Base-by-base conservation (phyloP, 306 rosid genomes). In the Acacia melanoxylon region DNA sequence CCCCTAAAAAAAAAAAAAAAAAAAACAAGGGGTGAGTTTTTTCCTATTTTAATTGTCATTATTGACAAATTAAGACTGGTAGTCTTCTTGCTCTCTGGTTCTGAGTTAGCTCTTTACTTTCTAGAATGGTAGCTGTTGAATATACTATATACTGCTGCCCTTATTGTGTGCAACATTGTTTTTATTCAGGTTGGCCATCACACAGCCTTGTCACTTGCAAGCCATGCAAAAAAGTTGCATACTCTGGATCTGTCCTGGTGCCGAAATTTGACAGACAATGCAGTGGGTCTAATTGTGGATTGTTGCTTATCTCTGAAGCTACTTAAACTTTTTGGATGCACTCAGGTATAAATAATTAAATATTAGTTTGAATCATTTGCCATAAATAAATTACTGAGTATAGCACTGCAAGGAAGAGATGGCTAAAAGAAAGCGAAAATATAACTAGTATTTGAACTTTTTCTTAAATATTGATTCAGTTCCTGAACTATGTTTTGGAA, bases 161-260 rank as follows among this genome's bases (percentile, higher is more conserved):
- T 54, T 80, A 80, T 76, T 82, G 85, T 76, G 59, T 75, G 70
- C 61, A 54, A 48, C 74, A 13, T 71, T 75, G 83, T 46, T 63
- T 80, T 81, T 37, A 70, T 84, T 54, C 87, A 96, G 98, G 99
- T 96, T 84, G 89, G 94, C 62, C 77, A 76, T 82, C 84, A 87
- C 88, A 91, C 97, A 12, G 91, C 97, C 19, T 22, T 90, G 10
- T 88, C 97, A 61, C 95, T 96, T 66, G 97, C 92, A 75, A 83
- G 27, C 76, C 84, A 81, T 73, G 87, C 91, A 2, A 89, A 48
- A 81, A 90, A 78, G 51, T 74, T 96, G 93, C 85, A 81, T 83
- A 82, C 73, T 71, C 90, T 96, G 70, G 98, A 96, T 87, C 80
- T 96, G 71, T 93, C 99, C 42, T 96, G 94, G 96, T 93, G 99